A percentile compares a stretch with the other conserved stretches of the same genome.
Conservation (phyloP, 805 yeast genomes). For the Zygosaccharomyces kombuchaensis region DNA sequence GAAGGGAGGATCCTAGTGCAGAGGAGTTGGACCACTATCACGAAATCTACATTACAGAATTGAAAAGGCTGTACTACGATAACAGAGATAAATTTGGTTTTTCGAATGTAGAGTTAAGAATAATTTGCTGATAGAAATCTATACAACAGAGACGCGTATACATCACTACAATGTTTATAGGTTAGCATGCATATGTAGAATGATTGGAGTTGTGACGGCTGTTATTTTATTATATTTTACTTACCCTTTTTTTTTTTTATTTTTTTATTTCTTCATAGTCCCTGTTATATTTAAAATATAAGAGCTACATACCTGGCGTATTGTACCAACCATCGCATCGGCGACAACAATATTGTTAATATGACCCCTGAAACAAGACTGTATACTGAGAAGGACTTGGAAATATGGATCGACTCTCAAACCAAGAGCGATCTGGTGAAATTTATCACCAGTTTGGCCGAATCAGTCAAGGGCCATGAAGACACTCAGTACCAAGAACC, state of each 20-base stretch:
- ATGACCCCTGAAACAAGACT: conserved; percentile 44
- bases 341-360: neutral
- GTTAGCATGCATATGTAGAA: neutral
- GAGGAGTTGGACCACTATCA: conserved; percentile 68
- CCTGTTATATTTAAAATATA: no score
- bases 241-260: no score
- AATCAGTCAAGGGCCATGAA: conserved; percentile 57
- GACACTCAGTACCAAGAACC: conserved; percentile 45
- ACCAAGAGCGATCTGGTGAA: conserved; percentile 47
- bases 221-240: no score
- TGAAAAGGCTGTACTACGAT: conserved; percentile 59
- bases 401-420: conserved; percentile 49
- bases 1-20: conserved; percentile 40
- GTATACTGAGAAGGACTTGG: conserved; percentile 54
- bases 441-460: conserved; percentile 57
- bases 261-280: no score
- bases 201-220: neutral
- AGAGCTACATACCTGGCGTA: neutral
- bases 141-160: neutral
- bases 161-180: neutral
- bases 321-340: neutral
- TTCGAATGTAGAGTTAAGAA: conserved; percentile 23
- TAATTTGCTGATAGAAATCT: conserved; percentile 21
- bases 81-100: conserved; percentile 52
- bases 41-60: conserved; percentile 57